Conservation (phyloP, 2,329 filamentous ascomycete species). For the Coniochaeta sp. region DNA sequence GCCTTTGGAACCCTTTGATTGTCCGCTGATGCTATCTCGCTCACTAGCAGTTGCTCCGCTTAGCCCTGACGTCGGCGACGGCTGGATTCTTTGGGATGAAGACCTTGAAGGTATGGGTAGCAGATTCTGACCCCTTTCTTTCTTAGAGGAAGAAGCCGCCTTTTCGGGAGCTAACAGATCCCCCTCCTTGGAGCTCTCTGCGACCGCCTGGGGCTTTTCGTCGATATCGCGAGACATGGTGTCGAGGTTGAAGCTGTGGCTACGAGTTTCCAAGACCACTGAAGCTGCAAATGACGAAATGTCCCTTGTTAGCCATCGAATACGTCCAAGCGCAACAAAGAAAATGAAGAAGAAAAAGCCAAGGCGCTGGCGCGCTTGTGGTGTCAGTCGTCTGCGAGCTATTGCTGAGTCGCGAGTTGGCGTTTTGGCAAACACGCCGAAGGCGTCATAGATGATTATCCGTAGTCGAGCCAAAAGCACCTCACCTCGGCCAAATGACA, state of each 20-base stretch:
- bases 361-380: background rate
- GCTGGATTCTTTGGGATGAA: conserved; percentile 53
- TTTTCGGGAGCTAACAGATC: conserved; percentile 33
- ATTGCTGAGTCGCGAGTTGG: background rate
- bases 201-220: conserved; percentile 23
- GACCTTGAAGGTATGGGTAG: conserved; percentile 55
- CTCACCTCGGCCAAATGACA: background rate
- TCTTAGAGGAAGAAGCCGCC: conserved; percentile 34
- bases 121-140: conserved; percentile 35
- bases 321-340: background rate
- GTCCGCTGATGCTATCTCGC: conserved; percentile 54
- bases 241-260: background rate
- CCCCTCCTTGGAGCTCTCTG: conserved; percentile 36
- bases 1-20: conserved; percentile 58
- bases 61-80: conserved; percentile 50
- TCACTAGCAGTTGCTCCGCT: conserved; percentile 54
- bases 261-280: background rate
- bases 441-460: background rate
- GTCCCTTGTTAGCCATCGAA: background rate
- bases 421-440: background rate
- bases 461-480: background rate
- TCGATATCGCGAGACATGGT: conserved; percentile 24
- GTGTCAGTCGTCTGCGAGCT: background rate
- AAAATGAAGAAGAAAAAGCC: too few relatives aligned
- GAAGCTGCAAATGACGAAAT: background rate